A percentile compares a stretch with the other conserved stretches of the same genome.
phyloP scores from a whole-genome alignment of 352 stramenopile species.

The Thraustochytrium striatum region DNA sequence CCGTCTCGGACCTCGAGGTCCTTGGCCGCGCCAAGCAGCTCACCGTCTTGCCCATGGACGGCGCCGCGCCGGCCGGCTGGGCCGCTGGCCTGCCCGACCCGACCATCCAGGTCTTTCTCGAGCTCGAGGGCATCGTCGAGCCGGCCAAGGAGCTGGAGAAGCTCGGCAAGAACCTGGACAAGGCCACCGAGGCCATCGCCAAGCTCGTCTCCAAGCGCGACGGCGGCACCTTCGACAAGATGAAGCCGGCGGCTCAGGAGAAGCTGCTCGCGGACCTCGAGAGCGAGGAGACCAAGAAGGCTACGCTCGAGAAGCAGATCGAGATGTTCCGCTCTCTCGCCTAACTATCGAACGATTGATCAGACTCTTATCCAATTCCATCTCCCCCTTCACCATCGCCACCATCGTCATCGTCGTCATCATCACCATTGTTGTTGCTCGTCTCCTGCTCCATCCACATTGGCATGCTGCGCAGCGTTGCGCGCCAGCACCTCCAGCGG shows the following conservation, averaged over 20 bases:
- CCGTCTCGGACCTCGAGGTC: constrained; percentile 89
- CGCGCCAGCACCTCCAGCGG: too few species aligned
- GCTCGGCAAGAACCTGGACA: constrained; percentile 62
- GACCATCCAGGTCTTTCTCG: constrained; percentile 81
- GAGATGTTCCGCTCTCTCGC: too few species aligned
- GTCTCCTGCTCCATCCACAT: too few species aligned
- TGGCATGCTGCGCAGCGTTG: too few species aligned
- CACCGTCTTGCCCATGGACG: constrained; percentile 60
- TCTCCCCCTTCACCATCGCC: too few species aligned
- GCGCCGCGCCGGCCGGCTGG: constrained; percentile 60
- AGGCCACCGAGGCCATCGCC: constrained; percentile 64
- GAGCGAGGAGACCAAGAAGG: constrained; percentile 1
- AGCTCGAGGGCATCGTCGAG: constrained; percentile 57
- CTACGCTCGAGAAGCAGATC: constrained; percentile 17
- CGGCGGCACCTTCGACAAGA: constrained; percentile 55
- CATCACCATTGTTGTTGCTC: too few species aligned
- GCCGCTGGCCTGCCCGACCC: constrained; percentile 89
- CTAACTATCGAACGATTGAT: too few species aligned
- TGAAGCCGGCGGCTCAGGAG: constrained; percentile 76
- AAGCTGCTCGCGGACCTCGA: constrained; percentile 44
- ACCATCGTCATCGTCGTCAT: too few species aligned
- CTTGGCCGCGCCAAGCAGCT: constrained; percentile 82
- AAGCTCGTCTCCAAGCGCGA: constrained; percentile 29
- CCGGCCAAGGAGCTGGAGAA: constrained; percentile 68
- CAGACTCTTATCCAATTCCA: too few species aligned